Base-by-base conservation (phyloP, 2,329 filamentous ascomycete species). In the Ascochyta viciae-villosae region DNA sequence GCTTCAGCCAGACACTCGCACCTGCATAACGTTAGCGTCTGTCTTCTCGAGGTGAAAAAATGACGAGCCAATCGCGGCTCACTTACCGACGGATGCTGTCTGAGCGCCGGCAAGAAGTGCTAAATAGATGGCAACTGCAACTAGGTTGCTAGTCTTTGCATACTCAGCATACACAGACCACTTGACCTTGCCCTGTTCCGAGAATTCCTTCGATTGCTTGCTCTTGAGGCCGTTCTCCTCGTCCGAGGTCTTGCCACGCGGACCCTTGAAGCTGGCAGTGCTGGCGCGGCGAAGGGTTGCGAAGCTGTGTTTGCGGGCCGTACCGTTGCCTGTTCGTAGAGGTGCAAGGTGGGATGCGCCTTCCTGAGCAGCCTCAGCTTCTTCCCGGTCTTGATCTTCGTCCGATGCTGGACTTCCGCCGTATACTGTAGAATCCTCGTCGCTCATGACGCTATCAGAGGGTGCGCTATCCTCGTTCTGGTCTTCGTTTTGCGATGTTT, bases 101-200 rank as follows among this genome's bases (percentile, higher is more conserved):
- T 99, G 94, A 8, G 92, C 88, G 26, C 88, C 87, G 56, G 98
- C 68, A 41, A 98, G 82, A 50, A 91, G 87, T 39, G 89, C 41
- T 15, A 96, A 69, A 75, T 98, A 99, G 63, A 97, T 82, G 15
- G 77, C 76, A 8, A 99, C 95, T 12, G 95, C 96, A 53, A 85
- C 80, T 15, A 97, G 77, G 74, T 98, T 97, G 81, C 91, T 97
- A 56, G 92, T 92, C 78, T 92, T 96, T 53, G 95, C 96, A 70
- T 99, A 99, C 77, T 97, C 93, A 16, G 83, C 81, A 72, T 99
- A 99, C 26, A 99, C 94, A 62, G 88, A 85, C 93, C 95, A 98
- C 77, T 97, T 98, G 66, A 99, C 95, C 75, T 98, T 97, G 70
- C 95, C 95, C 78, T 99, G 92, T 75, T 99, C 92, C 2, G 87